Conservation (phyloP, 345 rosid genomes). For the Cardamine chenopodiifolia region DNA sequence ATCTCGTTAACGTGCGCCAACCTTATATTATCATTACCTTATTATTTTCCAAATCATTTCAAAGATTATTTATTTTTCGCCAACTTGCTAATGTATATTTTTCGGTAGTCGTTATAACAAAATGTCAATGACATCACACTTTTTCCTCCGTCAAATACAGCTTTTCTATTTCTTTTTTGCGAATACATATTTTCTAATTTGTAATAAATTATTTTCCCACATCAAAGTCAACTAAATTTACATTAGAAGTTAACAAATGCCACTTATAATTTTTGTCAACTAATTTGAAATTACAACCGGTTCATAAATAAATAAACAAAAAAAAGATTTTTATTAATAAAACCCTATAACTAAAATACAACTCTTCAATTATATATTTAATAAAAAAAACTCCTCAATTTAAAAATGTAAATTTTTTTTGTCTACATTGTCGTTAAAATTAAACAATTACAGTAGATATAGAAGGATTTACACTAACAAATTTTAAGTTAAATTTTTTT, state of each 20-base stretch:
- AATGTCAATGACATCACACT: conserved; percentile 33
- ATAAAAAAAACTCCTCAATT: too few species aligned
- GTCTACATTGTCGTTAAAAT: too few species aligned
- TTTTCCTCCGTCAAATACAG: conserved; percentile 21
- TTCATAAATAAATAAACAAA: neutral
- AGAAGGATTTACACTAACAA: too few species aligned
- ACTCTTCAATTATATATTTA: too few species aligned
- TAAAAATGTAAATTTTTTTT: too few species aligned
- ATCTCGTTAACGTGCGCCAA: conserved; percentile 23
- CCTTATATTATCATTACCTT: neutral
- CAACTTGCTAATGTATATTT: conserved; percentile 31
- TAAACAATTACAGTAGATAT: too few species aligned
- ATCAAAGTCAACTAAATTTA: conserved; percentile 31
- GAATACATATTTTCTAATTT: conserved; percentile 8
- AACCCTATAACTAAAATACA: too few species aligned
- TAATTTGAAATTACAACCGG: conserved; percentile 21
- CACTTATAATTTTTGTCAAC: neutral
- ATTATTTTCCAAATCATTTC: conserved; percentile 28
- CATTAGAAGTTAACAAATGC: conserved; percentile 1
- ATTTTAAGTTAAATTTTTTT: too few species aligned
- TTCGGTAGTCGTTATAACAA: conserved; percentile 23
- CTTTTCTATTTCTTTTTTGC: neutral
- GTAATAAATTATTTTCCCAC: neutral
- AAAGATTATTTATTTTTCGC: neutral
- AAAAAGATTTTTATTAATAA: too few species aligned